A percentile compares a stretch with the other conserved stretches of the same genome.
phyloP scores from a whole-genome alignment of 495 filamentous ascomycete genomes.

The Pseudoneurospora amorphoporcata region DNA sequence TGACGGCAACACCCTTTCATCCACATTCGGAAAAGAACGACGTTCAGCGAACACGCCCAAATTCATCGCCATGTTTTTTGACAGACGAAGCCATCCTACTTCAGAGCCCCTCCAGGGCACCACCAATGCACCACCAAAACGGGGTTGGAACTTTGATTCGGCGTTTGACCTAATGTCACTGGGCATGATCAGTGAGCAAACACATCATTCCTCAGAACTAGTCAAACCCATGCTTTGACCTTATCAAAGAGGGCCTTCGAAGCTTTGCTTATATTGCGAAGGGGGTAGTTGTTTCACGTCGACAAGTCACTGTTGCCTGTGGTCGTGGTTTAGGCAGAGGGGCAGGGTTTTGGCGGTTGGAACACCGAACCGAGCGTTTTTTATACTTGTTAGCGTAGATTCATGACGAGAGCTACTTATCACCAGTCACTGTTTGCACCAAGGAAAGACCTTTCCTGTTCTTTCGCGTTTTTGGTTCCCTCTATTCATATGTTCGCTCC shows the following conservation, averaged over 20 bases:
- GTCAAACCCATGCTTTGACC: background rate
- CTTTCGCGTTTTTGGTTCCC: background rate
- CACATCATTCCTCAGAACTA: background rate
- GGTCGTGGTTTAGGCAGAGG: background rate
- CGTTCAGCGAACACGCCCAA: background rate
- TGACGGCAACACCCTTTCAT: background rate
- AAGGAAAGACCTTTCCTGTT: background rate
- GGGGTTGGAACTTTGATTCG: background rate
- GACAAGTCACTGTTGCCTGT: background rate
- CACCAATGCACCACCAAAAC: background rate
- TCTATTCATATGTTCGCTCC: background rate
- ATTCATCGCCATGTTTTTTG: background rate
- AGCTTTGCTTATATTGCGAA: slow-evolving; percentile 7
- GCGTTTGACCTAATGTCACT: background rate
- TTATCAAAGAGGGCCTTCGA: slow-evolving; percentile 1
- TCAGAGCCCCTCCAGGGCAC: background rate
- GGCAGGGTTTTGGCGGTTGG: background rate
- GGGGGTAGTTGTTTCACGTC: background rate
- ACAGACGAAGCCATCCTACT: background rate
- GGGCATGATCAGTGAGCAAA: background rate
- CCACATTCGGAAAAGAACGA: background rate
- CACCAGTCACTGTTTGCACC: background rate
- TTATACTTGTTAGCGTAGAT: background rate
- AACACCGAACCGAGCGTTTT: background rate
- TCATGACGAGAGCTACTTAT: background rate